Evolutionary conservation across 768 basidiomycete genomes (phyloP).

Genomic region (Serendipita sp.): DNA sequence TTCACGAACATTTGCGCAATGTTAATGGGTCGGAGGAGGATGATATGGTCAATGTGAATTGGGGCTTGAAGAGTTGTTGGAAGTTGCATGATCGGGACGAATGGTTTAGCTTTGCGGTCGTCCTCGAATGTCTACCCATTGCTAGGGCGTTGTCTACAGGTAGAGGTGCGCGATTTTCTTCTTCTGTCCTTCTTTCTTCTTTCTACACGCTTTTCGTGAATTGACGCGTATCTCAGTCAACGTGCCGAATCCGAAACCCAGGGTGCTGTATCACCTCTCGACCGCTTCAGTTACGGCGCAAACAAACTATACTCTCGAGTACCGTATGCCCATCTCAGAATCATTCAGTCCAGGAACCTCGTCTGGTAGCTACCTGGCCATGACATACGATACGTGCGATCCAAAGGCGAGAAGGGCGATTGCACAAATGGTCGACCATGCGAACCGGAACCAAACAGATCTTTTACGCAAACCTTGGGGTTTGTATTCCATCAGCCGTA

Average conservation of each 20-base stretch:
- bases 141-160: neutral
- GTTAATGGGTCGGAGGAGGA: neutral
- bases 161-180: neutral
- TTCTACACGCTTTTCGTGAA: too few relatives aligned
- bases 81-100: neutral
- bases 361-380: neutral
- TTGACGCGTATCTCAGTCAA: neutral
- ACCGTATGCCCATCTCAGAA: neutral
- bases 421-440: neutral
- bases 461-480: neutral
- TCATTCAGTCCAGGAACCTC: neutral
- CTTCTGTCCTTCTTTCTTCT: too few relatives aligned
- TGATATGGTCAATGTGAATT: neutral
- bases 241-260: neutral
- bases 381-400: neutral
- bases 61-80: neutral
- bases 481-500: neutral
- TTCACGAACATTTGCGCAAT: neutral
- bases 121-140: neutral
- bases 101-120: neutral
- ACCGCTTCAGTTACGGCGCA: neutral
- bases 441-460: neutral
- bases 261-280: neutral
- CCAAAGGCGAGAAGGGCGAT: neutral
- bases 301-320: neutral